phyloP scores from a whole-genome alignment of 1,139 yeast species.

The Yamadazyma dushanensis region DNA sequence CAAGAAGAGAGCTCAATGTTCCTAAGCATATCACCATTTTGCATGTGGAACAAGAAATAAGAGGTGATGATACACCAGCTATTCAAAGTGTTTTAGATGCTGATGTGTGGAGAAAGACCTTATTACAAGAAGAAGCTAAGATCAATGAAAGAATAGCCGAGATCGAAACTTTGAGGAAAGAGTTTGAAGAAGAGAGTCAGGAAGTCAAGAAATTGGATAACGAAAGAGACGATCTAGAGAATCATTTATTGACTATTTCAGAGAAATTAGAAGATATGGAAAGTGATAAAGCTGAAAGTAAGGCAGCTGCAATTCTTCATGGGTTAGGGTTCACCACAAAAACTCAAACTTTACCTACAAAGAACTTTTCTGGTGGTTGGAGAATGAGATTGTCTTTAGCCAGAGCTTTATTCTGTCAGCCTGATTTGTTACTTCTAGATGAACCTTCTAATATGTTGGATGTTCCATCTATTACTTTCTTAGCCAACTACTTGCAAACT shows the following conservation, averaged over 20 bases:
- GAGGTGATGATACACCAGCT: slow-evolving; percentile 90
- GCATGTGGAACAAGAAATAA: slow-evolving; percentile 96
- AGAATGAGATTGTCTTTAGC: slow-evolving; percentile 99
- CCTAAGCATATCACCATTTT: slow-evolving; percentile 94
- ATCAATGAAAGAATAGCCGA: slow-evolving; percentile 74
- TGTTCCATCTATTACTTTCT: slow-evolving; percentile 94
- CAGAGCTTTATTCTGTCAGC: slow-evolving; percentile 95
- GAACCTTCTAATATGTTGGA: slow-evolving; percentile 99
- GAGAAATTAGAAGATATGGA: slow-evolving; percentile 90
- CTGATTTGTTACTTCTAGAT: slow-evolving; percentile 87
- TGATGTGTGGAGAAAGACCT: slow-evolving; percentile 96
- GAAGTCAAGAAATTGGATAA: slow-evolving; percentile 82
- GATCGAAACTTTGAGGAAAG: slow-evolving; percentile 65
- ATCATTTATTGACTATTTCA: slow-evolving; percentile 72
- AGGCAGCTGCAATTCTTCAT: slow-evolving; percentile 91
- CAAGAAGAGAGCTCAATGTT: slow-evolving; percentile 88
- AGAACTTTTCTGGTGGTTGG: slow-evolving; percentile 99
- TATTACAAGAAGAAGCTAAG: slow-evolving; percentile 72
- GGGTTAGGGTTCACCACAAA: slow-evolving; percentile 94
- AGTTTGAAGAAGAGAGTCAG: slow-evolving; percentile 80
- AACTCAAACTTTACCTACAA: slow-evolving; percentile 79
- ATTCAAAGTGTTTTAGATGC: slow-evolving; percentile 95
- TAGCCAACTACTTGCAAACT: slow-evolving; percentile 84
- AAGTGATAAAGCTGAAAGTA: slow-evolving; percentile 94
- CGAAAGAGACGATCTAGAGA: slow-evolving; percentile 84